Evolutionary conservation across 2,329 filamentous ascomycete species (phyloP).

Genomic region (Talaromyces sp.): DNA sequence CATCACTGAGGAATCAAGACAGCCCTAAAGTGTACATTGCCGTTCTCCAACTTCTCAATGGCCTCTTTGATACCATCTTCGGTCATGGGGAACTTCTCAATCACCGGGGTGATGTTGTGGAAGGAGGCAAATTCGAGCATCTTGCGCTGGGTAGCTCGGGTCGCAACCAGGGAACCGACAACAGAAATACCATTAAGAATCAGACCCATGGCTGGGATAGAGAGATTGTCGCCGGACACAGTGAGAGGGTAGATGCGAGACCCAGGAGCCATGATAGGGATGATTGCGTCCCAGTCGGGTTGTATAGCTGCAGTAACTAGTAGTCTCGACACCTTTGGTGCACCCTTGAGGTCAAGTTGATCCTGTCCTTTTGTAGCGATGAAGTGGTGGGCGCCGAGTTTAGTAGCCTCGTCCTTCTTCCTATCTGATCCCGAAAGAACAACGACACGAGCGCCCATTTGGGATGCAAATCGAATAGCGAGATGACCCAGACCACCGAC

Average conservation of each 20-base stretch:
- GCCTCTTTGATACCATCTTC: constrained; percentile 26
- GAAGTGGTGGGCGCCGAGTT: constrained; percentile 52
- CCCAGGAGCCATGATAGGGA: constrained; percentile 30
- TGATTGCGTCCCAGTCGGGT: constrained; percentile 33
- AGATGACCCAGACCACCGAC: constrained; percentile 71
- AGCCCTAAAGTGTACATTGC: constrained; percentile 11
- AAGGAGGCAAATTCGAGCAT: constrained; percentile 44
- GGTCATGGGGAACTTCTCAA: constrained; percentile 39
- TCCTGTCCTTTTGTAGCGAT: constrained; percentile 55
- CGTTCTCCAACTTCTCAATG: constrained; percentile 9
- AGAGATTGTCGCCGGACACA: constrained; percentile 25
- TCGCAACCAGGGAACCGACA: constrained; percentile 47
- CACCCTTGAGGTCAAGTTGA: constrained; percentile 27
- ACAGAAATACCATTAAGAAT: constrained; percentile 34
- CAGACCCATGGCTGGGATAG: constrained; percentile 26
- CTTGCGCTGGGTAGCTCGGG: constrained; percentile 37
- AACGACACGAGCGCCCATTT: constrained; percentile 63
- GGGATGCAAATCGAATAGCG: constrained; percentile 66
- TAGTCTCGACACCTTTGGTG: constrained; percentile 29
- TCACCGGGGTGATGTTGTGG: constrained; percentile 42
- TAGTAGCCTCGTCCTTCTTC: constrained; percentile 51
- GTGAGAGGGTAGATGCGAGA: constrained; percentile 32
- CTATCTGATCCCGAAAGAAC: constrained; percentile 51
- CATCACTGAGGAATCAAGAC: constrained; percentile 9
- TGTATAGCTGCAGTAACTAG: constrained; percentile 32